A percentile compares a stretch with the other conserved stretches of the same genome.
Conservation (phyloP, 345 rosid genomes). For the Pseudoturritis turrita region DNA sequence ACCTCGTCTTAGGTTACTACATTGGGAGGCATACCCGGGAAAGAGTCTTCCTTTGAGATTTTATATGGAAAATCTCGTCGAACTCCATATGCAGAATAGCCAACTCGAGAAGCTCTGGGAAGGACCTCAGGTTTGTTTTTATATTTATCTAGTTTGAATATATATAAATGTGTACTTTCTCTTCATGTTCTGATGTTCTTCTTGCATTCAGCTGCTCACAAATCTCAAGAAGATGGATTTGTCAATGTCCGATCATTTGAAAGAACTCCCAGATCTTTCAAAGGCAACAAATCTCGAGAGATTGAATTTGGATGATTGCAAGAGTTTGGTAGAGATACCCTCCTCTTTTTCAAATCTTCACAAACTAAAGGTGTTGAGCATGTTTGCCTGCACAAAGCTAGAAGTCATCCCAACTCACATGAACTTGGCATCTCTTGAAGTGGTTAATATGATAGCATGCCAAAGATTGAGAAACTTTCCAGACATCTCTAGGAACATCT, state of each 20-base stretch:
- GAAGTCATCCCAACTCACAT: neutral
- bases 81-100: neutral
- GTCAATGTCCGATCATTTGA: neutral
- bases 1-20: neutral
- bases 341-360: neutral
- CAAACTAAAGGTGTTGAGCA: neutral
- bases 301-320: slow-evolving; percentile 6
- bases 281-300: slow-evolving; percentile 8
- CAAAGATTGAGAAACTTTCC: slow-evolving; percentile 2
- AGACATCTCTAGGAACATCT: neutral
- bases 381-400: slow-evolving; percentile 1
- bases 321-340: neutral
- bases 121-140: slow-evolving; percentile 1
- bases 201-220: neutral
- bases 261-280: slow-evolving; percentile 17
- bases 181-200: neutral
- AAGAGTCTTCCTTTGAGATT: slow-evolving; percentile 16
- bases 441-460: slow-evolving; percentile 4
- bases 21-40: slow-evolving; percentile 15
- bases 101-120: slow-evolving; percentile 18
- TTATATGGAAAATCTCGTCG: neutral
- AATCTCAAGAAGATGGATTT: slow-evolving; percentile 23
- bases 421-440: neutral
- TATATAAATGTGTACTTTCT: neutral
- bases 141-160: neutral